Evolutionary conservation across 2,329 filamentous ascomycete genomes (phyloP).

Genomic region (Penicillium psychrosexuale): DNA sequence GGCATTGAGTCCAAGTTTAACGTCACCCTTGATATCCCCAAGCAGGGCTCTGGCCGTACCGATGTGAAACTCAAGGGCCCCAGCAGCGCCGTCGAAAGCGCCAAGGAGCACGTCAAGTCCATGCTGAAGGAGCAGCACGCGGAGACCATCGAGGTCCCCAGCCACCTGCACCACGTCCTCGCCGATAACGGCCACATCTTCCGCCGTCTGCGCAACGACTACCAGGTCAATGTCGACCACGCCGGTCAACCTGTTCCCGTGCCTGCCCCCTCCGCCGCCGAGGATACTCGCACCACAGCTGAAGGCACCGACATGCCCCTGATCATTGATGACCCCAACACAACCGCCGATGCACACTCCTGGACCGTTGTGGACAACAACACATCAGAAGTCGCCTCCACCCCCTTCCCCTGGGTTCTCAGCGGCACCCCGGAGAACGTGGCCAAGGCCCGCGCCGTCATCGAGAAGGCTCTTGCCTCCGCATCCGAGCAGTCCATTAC

Average conservation of each 20-base stretch:
- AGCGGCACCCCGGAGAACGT: slow-evolving; percentile 75
- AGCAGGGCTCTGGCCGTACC: slow-evolving; percentile 78
- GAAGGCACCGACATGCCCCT: slow-evolving; percentile 69
- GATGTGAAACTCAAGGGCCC: slow-evolving; percentile 82
- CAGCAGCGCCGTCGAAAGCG: slow-evolving; percentile 74
- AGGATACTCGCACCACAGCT: slow-evolving; percentile 46
- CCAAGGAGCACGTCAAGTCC: slow-evolving; percentile 75
- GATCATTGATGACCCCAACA: slow-evolving; percentile 80
- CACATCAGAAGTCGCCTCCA: slow-evolving; percentile 29
- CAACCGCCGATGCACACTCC: slow-evolving; percentile 65
- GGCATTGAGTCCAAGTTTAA: slow-evolving; percentile 82
- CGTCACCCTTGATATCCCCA: slow-evolving; percentile 84
- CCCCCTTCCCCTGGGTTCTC: slow-evolving; percentile 75
- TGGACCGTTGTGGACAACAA: slow-evolving; percentile 72
- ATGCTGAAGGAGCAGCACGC: slow-evolving; percentile 83
- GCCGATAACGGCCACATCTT: slow-evolving; percentile 87
- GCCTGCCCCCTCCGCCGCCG: slow-evolving; percentile 63
- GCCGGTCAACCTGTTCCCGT: slow-evolving; percentile 70
- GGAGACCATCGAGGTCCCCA: slow-evolving; percentile 80
- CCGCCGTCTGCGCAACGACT: slow-evolving; percentile 80
- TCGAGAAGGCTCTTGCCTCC: slow-evolving; percentile 69
- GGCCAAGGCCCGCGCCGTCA: slow-evolving; percentile 72
- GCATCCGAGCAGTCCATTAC: slow-evolving; percentile 54
- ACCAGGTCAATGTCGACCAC: slow-evolving; percentile 88
- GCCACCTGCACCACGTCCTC: slow-evolving; percentile 76